Conservation (phyloP, 2,329 filamentous ascomycete species). For the Penicillium sp. region DNA sequence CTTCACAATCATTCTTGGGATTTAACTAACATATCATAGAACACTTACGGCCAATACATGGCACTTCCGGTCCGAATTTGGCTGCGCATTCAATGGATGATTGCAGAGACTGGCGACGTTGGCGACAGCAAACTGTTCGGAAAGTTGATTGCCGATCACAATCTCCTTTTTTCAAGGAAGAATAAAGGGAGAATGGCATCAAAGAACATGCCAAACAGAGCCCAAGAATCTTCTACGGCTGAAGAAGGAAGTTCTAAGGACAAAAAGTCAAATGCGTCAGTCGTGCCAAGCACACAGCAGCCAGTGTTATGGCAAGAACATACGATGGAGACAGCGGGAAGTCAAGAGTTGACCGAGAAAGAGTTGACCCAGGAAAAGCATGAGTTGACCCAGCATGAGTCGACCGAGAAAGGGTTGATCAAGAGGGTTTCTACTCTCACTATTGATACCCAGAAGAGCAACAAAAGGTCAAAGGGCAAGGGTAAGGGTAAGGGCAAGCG, state of each 20-base stretch:
- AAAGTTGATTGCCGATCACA: not conserved
- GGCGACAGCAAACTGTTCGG: not conserved
- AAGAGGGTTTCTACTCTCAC: not conserved
- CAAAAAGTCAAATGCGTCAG: not conserved
- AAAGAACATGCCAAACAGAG: not conserved
- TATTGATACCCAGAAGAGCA: not conserved
- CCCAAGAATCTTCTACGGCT: not conserved
- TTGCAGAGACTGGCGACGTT: not conserved
- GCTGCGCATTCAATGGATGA: not conserved
- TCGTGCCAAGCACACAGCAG: not conserved
- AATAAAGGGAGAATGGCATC: slow-evolving; percentile 6
- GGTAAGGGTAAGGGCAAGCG: not conserved
- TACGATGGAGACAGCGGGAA: not conserved
- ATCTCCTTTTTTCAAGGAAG: not conserved
- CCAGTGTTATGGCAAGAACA: not conserved
- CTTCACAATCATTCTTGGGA: not conserved
- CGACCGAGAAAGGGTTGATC: not conserved
- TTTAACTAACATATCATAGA: slow-evolving; percentile 1
- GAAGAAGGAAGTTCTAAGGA: not conserved
- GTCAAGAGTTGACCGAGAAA: not conserved
- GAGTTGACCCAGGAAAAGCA: not conserved
- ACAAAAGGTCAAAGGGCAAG: not conserved
- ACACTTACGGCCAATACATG: slow-evolving; percentile 2
- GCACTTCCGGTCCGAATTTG: slow-evolving; percentile 5
- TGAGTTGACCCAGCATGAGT: too few relatives aligned